Conservation (phyloP, 2,329 filamentous ascomycete genomes). For the Colletotrichum tropicicola region DNA sequence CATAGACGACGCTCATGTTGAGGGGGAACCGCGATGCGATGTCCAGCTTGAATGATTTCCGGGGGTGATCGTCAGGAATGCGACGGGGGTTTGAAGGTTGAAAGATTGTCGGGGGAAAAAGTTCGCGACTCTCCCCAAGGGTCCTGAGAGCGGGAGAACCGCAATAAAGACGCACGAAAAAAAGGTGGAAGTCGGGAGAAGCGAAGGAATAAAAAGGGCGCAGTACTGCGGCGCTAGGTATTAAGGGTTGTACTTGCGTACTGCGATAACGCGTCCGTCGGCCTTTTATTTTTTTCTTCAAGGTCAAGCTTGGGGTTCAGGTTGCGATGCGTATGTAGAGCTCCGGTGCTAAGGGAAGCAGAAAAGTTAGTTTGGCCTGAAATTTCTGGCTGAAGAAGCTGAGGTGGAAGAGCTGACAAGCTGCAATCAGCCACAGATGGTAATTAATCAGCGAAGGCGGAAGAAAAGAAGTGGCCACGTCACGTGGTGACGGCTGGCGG, state of each 20-base stretch:
- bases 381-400: constrained; percentile 20
- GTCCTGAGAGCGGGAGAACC: not conserved
- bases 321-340: constrained; percentile 1
- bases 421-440: too few relatives aligned
- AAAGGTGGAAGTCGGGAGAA: not conserved
- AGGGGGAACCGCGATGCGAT: constrained; percentile 5
- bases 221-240: not conserved
- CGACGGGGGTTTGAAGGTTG: not conserved
- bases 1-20: constrained; percentile 62
- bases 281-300: not conserved
- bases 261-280: constrained; percentile 19
- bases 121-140: constrained; percentile 6
- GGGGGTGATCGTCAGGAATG: constrained; percentile 4
- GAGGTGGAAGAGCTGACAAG: too few relatives aligned
- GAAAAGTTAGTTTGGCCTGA: constrained; percentile 29
- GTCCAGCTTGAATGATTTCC: constrained; percentile 32
- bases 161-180: not conserved
- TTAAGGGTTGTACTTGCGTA: constrained; percentile 17
- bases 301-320: constrained; percentile 5
- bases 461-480: not conserved
- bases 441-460: not conserved
- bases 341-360: constrained; percentile 19
- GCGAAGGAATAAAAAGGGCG: not conserved
- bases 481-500: not conserved
- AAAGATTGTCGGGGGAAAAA: not conserved